A percentile compares a stretch with the other conserved stretches of the same genome.
Conservation (phyloP, 2,329 filamentous ascomycete species). For the Talaromyces islandicus region DNA sequence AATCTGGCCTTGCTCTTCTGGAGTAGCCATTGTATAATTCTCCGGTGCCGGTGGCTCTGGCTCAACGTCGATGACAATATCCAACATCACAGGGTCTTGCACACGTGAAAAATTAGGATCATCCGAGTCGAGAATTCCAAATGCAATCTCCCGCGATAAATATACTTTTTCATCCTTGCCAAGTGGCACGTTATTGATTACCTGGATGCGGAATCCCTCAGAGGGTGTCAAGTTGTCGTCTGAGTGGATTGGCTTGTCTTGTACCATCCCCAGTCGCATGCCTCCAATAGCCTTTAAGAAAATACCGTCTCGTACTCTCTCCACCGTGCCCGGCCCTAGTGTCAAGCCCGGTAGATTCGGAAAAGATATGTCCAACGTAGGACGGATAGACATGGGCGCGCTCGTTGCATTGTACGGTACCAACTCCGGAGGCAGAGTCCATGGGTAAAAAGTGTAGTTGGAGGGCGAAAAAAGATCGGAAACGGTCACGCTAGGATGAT, state of each 20-base stretch:
- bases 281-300: slow-evolving; percentile 57
- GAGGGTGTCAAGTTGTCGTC: slow-evolving; percentile 12
- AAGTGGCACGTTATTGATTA: slow-evolving; percentile 72
- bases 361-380: slow-evolving; percentile 66
- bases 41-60: slow-evolving; percentile 19
- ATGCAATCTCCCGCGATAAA: slow-evolving; percentile 68
- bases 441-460: slow-evolving; percentile 85
- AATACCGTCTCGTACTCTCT: slow-evolving; percentile 55
- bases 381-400: slow-evolving; percentile 61
- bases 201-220: slow-evolving; percentile 56
- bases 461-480: slow-evolving; percentile 55
- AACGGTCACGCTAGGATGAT: slow-evolving; percentile 51
- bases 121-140: slow-evolving; percentile 56
- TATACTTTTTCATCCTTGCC: slow-evolving; percentile 85
- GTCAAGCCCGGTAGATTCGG: slow-evolving; percentile 49
- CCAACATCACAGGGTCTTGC: slow-evolving; percentile 65
- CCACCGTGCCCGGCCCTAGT: slow-evolving; percentile 44
- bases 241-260: slow-evolving; percentile 33
- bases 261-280: slow-evolving; percentile 47
- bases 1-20: slow-evolving; percentile 23
- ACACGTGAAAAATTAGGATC: slow-evolving; percentile 81
- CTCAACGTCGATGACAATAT: slow-evolving; percentile 61
- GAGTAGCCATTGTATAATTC: slow-evolving; percentile 24
- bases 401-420: slow-evolving; percentile 75
- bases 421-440: slow-evolving; percentile 75